These are phyloP conservation scores for Litsea cubeba DNA, from an alignment of 164 flowering plant genomes.

Conservation along the genomic window DNA sequence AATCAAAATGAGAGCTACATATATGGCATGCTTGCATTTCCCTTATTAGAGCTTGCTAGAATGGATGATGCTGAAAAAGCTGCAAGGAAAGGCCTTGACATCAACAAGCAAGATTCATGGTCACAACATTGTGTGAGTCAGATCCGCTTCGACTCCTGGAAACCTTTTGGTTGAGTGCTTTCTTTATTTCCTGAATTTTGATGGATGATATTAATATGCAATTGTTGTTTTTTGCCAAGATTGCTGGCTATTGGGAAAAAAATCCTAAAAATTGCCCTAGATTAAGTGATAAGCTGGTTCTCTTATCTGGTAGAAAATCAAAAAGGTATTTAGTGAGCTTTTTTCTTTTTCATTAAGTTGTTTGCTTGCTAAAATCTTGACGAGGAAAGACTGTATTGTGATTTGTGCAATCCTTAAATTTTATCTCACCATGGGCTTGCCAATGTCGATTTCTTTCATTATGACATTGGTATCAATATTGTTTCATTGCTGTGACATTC, in stretches of 20 bases:
- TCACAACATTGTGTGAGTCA: conserved; percentile 80
- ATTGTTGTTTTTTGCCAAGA: not conserved
- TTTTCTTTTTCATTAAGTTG: not conserved
- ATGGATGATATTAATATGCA: not conserved
- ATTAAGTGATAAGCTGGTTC: not conserved
- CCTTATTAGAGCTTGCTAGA: conserved; percentile 73
- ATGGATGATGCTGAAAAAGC: conserved; percentile 78
- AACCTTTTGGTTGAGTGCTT: not conserved
- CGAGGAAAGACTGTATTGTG: not conserved
- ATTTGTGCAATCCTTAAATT: not conserved
- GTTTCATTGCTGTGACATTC: too few relatives aligned
- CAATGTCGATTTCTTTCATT: too few relatives aligned
- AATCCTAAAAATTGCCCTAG: not conserved
- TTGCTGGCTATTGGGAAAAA: not conserved
- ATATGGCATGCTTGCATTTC: conserved; percentile 90
- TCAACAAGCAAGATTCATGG: conserved; percentile 76
- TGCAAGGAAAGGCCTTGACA: conserved; percentile 65
- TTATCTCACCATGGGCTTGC: not conserved
- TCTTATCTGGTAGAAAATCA: not conserved
- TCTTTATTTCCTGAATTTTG: not conserved
- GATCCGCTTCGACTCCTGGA: not conserved
- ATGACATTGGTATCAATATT: too few relatives aligned
- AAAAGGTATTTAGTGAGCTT: not conserved
- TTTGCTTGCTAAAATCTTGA: not conserved
- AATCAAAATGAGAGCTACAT: conserved; percentile 58